Base-by-base conservation (phyloP, 768 basidiomycete genomes). In the Boletus speciosus region DNA sequence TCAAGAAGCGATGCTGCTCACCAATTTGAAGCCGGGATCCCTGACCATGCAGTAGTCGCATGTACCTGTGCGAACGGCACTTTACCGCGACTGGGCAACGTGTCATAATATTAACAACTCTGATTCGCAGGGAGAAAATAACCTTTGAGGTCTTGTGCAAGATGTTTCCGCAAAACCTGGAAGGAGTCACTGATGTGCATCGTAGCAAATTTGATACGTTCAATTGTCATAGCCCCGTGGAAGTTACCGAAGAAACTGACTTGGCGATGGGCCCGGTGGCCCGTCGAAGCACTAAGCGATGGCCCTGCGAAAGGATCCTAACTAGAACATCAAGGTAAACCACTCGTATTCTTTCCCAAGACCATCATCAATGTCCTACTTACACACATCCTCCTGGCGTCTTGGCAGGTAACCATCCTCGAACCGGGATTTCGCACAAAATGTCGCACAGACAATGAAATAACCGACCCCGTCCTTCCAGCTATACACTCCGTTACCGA, bases 201-300 rank as follows among this genome's bases (percentile, higher is more conserved):
- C 6, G 5, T 19, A 66, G 64, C 32, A 60, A 65, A 52, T 58
- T 52, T 15, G 58, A 63, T 61, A 31, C 27, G 61, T 46, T 19
- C 19, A 19, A 19, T 19, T 9, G 5, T 37, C n/a, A 27, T 9
- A 6, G 6, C 32, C 1, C 34, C 39, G 9, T 14, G 12, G 3
- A 42, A 25, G 10, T n/a, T 32, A 4, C 23, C n/a, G 2, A 29
- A 6, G 27, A 35, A 35, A 35, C 29, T 36, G 31, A 61, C 16
- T 16, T 27, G 32, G 35, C 19, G 35, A 29, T 49, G 23, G 9
- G 19, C 19, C 19, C 19, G 19, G 19, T n/a, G 54, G 56, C 47
- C 35, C 53, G 19, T 64, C 6, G 62, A 64, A 56, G 54, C 45
- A 1, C 39, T 63, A 0, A 56, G 52, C 16, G 62, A 62, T 29